phyloP scores from a whole-genome alignment of 2,329 filamentous ascomycete genomes.

The Ophiostoma piceae region DNA sequence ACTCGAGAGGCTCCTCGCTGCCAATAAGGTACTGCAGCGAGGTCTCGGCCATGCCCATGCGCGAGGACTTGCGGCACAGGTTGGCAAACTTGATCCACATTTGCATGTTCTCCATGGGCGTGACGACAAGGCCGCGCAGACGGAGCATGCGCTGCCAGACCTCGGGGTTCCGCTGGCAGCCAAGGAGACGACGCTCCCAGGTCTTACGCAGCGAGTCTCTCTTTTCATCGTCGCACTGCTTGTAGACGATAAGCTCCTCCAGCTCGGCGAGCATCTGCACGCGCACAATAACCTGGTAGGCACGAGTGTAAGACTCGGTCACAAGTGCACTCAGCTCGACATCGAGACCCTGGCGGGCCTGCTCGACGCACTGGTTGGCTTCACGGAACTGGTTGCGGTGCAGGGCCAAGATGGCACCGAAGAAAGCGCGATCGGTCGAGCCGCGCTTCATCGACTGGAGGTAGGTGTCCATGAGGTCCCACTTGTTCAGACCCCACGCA shows the following conservation, averaged over 20 bases:
- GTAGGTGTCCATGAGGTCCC: conserved; percentile 98
- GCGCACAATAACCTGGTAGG: conserved; percentile 94
- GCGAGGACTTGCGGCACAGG: conserved; percentile 90
- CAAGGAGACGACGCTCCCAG: conserved; percentile 92
- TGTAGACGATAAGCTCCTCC: conserved; percentile 96
- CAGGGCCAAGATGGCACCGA: conserved; percentile 89
- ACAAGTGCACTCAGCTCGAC: conserved; percentile 92
- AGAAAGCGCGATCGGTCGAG: conserved; percentile 94
- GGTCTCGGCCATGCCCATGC: conserved; percentile 92
- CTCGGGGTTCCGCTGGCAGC: conserved; percentile 94
- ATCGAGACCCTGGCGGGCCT: conserved; percentile 87
- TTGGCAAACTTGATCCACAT: conserved; percentile 99
- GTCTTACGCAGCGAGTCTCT: conserved; percentile 86
- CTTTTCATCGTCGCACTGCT: conserved; percentile 85
- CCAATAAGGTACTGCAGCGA: conserved; percentile 87
- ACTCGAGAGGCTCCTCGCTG: conserved; percentile 58
- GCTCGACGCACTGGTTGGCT: conserved; percentile 80
- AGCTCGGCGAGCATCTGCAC: conserved; percentile 99
- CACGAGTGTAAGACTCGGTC: conserved; percentile 97
- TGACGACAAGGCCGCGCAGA: conserved; percentile 84
- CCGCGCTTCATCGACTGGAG: conserved; percentile 89
- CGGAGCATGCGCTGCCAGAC: conserved; percentile 99
- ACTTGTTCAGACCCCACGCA: conserved; percentile 93
- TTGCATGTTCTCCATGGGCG: conserved; percentile 86
- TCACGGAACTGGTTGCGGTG: conserved; percentile 95